Conservation (phyloP, 305 asterid species). For the Fraxinus dipetala region DNA sequence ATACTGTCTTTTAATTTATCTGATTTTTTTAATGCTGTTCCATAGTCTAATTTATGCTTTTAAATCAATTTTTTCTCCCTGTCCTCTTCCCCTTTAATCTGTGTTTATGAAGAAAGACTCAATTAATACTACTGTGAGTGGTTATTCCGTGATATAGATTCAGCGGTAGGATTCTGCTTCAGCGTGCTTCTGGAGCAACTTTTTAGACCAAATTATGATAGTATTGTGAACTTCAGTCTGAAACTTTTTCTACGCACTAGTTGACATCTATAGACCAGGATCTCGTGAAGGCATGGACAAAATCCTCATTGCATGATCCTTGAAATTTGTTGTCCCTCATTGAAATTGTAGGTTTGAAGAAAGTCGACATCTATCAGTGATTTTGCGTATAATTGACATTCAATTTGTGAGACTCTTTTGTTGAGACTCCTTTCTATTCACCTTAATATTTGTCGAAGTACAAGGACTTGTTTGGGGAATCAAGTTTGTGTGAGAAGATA, state of each 20-base stretch:
- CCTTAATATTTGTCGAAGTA: background rate
- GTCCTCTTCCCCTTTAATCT: background rate
- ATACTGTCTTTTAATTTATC: background rate
- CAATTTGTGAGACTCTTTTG: background rate
- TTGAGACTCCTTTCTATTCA: background rate
- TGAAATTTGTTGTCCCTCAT: background rate
- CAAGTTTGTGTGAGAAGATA: constrained; percentile 5
- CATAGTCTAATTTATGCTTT: background rate
- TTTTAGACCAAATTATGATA: constrained; percentile 9
- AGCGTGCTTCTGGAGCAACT: constrained; percentile 7
- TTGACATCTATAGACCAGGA: background rate
- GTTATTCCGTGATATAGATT: constrained; percentile 13
- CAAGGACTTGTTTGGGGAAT: background rate
- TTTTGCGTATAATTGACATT: background rate
- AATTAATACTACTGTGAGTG: background rate
- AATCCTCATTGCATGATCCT: background rate
- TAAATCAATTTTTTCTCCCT: background rate
- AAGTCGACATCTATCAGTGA: background rate
- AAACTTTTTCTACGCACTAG: background rate
- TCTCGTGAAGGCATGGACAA: background rate
- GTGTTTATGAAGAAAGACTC: constrained; percentile 7
- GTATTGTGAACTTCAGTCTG: background rate
- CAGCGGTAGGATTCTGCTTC: constrained; percentile 7
- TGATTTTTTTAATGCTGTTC: background rate
- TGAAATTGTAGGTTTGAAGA: background rate